These are phyloP conservation scores for Nitzschia palea DNA, from an alignment of 108 stramenopile genomes.

Conservation along the genomic window DNA sequence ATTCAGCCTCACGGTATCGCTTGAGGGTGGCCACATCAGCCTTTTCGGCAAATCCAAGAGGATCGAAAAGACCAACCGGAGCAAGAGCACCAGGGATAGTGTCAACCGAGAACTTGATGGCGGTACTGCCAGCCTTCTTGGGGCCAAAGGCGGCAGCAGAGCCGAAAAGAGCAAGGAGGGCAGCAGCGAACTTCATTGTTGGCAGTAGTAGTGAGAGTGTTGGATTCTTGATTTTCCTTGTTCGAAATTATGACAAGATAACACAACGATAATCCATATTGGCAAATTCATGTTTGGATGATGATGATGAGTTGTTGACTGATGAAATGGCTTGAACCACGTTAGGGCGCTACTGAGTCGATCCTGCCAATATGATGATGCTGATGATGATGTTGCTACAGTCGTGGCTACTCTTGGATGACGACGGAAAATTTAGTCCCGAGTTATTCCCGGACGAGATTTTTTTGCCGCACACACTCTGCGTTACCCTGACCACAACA, in stretches of 20 bases:
- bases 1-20: slow-evolving; percentile 85
- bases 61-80: slow-evolving; percentile 59
- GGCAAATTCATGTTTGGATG: no score
- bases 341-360: no score
- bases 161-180: slow-evolving; percentile 33
- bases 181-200: slow-evolving; percentile 37
- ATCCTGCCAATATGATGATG: no score
- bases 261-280: no score
- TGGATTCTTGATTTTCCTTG: background rate
- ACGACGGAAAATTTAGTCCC: background rate
- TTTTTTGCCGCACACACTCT: background rate
- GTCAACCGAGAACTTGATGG: slow-evolving; percentile 19
- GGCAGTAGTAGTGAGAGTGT: background rate
- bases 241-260: slow-evolving; percentile 6
- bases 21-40: slow-evolving; percentile 58
- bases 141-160: slow-evolving; percentile 40
- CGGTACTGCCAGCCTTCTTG: slow-evolving; percentile 1
- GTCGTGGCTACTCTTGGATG: background rate
- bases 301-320: no score
- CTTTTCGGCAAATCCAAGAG: slow-evolving; percentile 58
- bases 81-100: slow-evolving; percentile 49
- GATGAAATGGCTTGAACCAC: no score
- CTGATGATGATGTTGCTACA: background rate
- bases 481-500: background rate
- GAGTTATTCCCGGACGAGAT: background rate